Conservation (phyloP, 345 rosid species). For the Durio zibethinus region DNA sequence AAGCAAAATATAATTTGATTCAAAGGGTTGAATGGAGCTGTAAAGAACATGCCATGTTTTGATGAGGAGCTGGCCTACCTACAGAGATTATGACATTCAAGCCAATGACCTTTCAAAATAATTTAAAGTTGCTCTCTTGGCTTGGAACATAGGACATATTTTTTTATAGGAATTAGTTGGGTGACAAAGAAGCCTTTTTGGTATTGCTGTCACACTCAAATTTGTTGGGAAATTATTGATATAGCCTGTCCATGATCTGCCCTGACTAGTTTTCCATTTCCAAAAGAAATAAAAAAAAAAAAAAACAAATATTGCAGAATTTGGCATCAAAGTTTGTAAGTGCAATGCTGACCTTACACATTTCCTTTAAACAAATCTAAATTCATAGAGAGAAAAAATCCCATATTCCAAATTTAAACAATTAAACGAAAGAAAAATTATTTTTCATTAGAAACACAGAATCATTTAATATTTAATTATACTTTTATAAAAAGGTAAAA, state of each 20-base stretch:
- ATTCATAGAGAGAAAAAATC: no score
- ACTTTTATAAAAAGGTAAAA: no score
- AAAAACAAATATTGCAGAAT: neutral
- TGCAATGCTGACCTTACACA: no score
- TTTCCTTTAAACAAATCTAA: no score
- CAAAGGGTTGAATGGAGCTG: neutral
- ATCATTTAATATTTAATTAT: no score
- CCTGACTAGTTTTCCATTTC: neutral
- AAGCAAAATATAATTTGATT: conserved; percentile 7
- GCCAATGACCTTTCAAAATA: neutral
- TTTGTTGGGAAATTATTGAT: conserved; percentile 10
- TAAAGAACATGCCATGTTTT: neutral
- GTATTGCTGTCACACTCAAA: conserved; percentile 8
- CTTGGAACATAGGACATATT: neutral
- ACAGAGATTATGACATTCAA: neutral
- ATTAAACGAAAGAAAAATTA: no score
- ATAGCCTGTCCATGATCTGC: neutral
- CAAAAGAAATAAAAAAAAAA: neutral
- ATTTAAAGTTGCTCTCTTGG: no score
- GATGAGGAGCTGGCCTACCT: neutral
- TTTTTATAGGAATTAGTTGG: neutral
- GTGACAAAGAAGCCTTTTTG: neutral
- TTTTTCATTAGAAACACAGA: no score
- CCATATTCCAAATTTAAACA: no score
- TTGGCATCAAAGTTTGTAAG: neutral